Conservation (phyloP, 768 basidiomycete genomes). For the Exidia glandulosa region DNA sequence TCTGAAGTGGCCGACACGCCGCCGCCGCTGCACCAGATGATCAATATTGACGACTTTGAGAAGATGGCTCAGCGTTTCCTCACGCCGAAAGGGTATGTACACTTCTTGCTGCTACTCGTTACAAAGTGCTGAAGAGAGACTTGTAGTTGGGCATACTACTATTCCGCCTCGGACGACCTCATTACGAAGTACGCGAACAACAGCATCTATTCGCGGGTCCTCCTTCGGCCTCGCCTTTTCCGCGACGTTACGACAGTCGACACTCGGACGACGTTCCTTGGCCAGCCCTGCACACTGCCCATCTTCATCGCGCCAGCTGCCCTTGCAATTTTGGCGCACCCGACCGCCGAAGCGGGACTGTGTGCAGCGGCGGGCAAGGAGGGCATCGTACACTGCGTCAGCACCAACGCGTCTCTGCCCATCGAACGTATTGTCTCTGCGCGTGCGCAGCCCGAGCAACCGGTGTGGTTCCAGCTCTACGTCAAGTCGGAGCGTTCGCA, state of each 20-base stretch:
- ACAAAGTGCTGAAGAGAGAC: background rate
- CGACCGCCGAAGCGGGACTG: constrained; percentile 37
- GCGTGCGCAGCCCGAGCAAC: constrained; percentile 36
- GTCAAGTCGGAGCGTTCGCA: constrained; percentile 58
- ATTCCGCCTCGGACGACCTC: background rate
- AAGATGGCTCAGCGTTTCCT: background rate
- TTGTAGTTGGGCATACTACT: background rate
- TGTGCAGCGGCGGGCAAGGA: constrained; percentile 30
- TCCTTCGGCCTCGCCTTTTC: constrained; percentile 3
- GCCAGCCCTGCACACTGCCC: constrained; percentile 17
- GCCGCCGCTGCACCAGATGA: background rate
- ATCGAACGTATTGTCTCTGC: constrained; percentile 49
- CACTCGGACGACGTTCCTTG: constrained; percentile 20
- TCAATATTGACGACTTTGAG: constrained; percentile 1
- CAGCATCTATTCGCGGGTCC: background rate
- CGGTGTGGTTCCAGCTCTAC: constrained; percentile 78
- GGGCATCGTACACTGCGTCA: constrained; percentile 37
- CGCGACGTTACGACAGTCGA: constrained; percentile 20
- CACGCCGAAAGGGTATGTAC: background rate
- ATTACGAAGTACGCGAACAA: background rate
- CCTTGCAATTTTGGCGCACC: constrained; percentile 33
- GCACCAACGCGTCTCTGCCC: constrained; percentile 54
- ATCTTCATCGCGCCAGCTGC: constrained; percentile 34
- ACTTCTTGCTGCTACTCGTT: background rate
- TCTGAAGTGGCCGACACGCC: background rate